phyloP scores from a whole-genome alignment of 768 basidiomycete species.

The Tylopilus vinaceipallidus region DNA sequence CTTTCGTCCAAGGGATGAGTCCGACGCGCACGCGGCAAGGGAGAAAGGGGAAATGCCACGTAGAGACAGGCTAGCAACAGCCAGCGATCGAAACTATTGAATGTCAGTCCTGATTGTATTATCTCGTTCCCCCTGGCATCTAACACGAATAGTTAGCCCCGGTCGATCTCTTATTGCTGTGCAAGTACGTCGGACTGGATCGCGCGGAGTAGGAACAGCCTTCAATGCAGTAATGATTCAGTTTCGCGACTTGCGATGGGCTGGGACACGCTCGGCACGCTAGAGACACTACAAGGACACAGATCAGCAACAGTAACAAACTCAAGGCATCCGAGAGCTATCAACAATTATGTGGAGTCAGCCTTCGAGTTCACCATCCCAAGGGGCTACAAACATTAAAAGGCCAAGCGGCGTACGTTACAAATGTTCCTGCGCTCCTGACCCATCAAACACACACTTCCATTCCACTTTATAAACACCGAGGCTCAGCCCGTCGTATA shows the following conservation, averaged over 20 bases:
- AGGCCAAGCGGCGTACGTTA: slow-evolving; percentile 3
- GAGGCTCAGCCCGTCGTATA: slow-evolving; percentile 30
- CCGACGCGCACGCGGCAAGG: not conserved
- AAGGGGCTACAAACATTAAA: not conserved
- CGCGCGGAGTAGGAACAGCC: too few relatives aligned
- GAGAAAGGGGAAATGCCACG: not conserved
- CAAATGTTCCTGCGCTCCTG: not conserved
- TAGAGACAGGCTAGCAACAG: not conserved
- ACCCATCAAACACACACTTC: slow-evolving; percentile 7
- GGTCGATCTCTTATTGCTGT: too few relatives aligned
- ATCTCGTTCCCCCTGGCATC: not conserved
- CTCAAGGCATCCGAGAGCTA: not conserved
- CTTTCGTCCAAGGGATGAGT: not conserved
- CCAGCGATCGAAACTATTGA: not conserved
- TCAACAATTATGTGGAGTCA: not conserved
- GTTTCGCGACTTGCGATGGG: too few relatives aligned
- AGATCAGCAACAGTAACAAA: too few relatives aligned
- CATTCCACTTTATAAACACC: slow-evolving; percentile 30
- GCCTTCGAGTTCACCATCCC: not conserved
- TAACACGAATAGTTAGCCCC: too few relatives aligned
- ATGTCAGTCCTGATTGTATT: not conserved
- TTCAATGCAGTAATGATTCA: too few relatives aligned
- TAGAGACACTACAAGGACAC: too few relatives aligned
- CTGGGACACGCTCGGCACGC: too few relatives aligned
- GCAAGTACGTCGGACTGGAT: too few relatives aligned